These are phyloP conservation scores for Podila clonocystis DNA, from an alignment of 192 early-diverging fungal genomes.

Conservation along the genomic window DNA sequence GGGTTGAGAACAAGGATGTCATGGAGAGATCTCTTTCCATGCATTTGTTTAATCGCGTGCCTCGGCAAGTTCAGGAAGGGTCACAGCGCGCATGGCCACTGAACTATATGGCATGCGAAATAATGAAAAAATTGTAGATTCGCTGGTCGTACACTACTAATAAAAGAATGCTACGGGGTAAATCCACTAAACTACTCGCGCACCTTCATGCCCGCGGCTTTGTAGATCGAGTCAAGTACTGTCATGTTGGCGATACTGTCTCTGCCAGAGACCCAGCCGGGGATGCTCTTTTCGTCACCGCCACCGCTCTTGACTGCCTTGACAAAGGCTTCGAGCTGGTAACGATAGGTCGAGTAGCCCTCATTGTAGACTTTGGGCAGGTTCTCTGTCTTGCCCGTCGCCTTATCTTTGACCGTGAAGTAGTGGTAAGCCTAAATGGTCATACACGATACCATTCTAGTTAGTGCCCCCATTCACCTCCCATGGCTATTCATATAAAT, in stretches of 20 bases:
- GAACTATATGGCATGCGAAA: too few species aligned
- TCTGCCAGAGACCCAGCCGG: slow-evolving; percentile 41
- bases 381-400: slow-evolving; percentile 33
- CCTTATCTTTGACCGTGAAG: slow-evolving; percentile 40
- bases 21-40: too few species aligned
- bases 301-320: slow-evolving; percentile 27
- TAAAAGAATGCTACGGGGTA: too few species aligned
- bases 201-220: slow-evolving; percentile 17
- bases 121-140: too few species aligned
- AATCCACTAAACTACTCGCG: slow-evolving; percentile 10
- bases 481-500: too few species aligned
- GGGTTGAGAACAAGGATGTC: too few species aligned
- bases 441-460: neutral
- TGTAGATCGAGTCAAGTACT: slow-evolving; percentile 37
- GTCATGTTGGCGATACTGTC: slow-evolving; percentile 45
- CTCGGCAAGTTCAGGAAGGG: too few species aligned
- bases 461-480: neutral
- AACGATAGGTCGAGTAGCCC: slow-evolving; percentile 33
- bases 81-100: too few species aligned
- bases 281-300: slow-evolving; percentile 7
- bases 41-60: too few species aligned
- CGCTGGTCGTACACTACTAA: too few species aligned
- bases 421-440: slow-evolving; percentile 40
- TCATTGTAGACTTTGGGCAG: slow-evolving; percentile 34
- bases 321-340: slow-evolving; percentile 52